These are phyloP conservation scores for Rhizophagus sp. DNA, from an alignment of 192 early-diverging fungal species.

Conservation along the genomic window DNA sequence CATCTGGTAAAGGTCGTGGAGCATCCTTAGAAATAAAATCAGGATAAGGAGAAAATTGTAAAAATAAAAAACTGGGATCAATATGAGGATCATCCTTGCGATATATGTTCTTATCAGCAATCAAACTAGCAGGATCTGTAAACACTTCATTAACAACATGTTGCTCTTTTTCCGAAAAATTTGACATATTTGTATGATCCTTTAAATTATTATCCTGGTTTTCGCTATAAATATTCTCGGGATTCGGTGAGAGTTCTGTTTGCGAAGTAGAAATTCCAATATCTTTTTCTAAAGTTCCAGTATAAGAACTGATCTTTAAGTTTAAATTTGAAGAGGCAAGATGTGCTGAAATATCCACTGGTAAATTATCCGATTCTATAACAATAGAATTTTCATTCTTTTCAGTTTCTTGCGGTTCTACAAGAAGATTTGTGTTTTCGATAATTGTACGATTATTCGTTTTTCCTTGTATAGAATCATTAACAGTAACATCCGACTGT, in stretches of 20 bases:
- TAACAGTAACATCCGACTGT: not conserved
- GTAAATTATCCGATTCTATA: not conserved
- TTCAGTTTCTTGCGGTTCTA: not conserved
- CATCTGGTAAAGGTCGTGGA: conserved; percentile 67
- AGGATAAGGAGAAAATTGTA: conserved; percentile 78
- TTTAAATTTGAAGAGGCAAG: not conserved
- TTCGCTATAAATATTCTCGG: not conserved
- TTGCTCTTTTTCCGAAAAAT: conserved; percentile 33
- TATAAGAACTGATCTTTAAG: not conserved
- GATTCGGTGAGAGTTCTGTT: not conserved
- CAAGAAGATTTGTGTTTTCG: not conserved
- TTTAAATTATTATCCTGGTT: not conserved
- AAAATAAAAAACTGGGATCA: conserved; percentile 61
- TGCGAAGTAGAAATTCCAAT: not conserved
- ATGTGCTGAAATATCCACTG: not conserved
- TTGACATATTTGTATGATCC: not conserved
- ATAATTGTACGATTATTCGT: not conserved
- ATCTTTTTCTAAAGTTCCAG: not conserved
- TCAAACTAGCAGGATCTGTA: conserved; percentile 8
- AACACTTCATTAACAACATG: conserved; percentile 30
- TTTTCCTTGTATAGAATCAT: not conserved
- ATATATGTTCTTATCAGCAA: conserved; percentile 18
- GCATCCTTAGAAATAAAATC: conserved; percentile 57
- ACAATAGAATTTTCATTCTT: not conserved
- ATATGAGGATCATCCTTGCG: conserved; percentile 47